Evolutionary conservation across 495 filamentous ascomycete genomes (phyloP).

Genomic region (Penicillium samsonianum): DNA sequence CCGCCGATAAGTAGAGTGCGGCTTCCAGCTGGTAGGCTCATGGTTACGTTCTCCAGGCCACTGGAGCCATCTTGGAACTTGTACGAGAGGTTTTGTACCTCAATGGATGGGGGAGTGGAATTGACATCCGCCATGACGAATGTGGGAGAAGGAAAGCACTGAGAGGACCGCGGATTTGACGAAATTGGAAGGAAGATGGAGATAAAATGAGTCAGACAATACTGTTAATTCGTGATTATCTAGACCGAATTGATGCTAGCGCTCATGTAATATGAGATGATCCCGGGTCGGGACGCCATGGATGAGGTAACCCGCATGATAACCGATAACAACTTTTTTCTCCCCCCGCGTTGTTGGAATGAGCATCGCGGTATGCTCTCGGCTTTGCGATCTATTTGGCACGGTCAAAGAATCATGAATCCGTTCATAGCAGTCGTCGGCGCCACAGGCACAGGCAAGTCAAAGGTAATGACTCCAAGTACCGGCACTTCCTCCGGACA

Average conservation of each 20-base stretch:
- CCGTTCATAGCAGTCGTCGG: slow-evolving; percentile 85
- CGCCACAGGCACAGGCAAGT: slow-evolving; percentile 95
- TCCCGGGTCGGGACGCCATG: neutral
- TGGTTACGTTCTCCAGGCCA: slow-evolving; percentile 68
- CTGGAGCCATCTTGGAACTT: slow-evolving; percentile 78
- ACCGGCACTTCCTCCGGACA: neutral
- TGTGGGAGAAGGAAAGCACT: neutral
- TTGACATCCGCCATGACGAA: slow-evolving; percentile 22
- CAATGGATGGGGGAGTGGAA: slow-evolving; percentile 54
- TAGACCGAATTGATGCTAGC: slow-evolving; percentile 4
- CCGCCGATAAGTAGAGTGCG: slow-evolving; percentile 92
- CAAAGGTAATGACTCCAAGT: slow-evolving; percentile 65
- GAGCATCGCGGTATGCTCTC: slow-evolving; percentile 29
- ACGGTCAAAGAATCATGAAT: slow-evolving; percentile 33
- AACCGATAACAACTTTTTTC: slow-evolving; percentile 13
- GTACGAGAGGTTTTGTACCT: slow-evolving; percentile 78
- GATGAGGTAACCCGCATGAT: slow-evolving; percentile 28
- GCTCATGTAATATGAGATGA: neutral
- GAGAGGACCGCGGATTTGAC: neutral
- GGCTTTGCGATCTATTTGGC: slow-evolving; percentile 25
- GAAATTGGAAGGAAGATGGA: neutral
- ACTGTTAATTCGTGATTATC: neutral
- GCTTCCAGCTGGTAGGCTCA: slow-evolving; percentile 77
- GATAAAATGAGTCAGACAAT: slow-evolving; percentile 5
- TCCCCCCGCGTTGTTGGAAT: slow-evolving; percentile 1